Percentiles rank a stretch among this genome's conserved stretches.
phyloP scores from a whole-genome alignment of 495 filamentous ascomycete species.

The Neurospora sp. region DNA sequence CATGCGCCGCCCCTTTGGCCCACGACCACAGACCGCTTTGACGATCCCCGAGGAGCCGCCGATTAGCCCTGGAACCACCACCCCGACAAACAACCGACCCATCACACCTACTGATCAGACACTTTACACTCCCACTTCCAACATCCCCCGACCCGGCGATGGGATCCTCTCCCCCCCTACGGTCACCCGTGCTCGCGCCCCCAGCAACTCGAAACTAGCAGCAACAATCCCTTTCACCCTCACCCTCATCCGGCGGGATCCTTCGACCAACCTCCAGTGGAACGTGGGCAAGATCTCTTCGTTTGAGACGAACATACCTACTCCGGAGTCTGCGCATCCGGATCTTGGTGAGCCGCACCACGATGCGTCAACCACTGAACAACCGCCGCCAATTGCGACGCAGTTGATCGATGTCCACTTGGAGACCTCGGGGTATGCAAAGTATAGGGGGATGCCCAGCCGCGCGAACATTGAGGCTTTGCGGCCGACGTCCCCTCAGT shows the following conservation, averaged over 20 bases:
- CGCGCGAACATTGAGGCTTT: constrained; percentile 21
- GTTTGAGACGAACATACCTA: constrained; percentile 32
- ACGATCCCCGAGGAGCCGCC: neutral
- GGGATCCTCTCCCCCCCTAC: constrained; percentile 5
- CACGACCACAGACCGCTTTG: neutral
- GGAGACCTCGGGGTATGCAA: constrained; percentile 39
- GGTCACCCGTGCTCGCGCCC: constrained; percentile 6
- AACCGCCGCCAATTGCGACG: constrained; percentile 8
- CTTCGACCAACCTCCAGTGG: constrained; percentile 70
- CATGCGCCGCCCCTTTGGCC: constrained; percentile 2
- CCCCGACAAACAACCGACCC: neutral
- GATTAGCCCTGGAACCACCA: neutral
- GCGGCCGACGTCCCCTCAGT: constrained; percentile 21
- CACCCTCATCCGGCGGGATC: constrained; percentile 82
- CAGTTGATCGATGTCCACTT: constrained; percentile 36
- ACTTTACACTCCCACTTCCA: neutral
- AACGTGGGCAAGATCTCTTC: constrained; percentile 68
- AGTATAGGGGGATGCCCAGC: constrained; percentile 36
- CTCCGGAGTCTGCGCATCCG: constrained; percentile 15
- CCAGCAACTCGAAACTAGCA: constrained; percentile 2
- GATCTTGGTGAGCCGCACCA: constrained; percentile 11
- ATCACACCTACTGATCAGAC: constrained; percentile 3
- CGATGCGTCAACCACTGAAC: constrained; percentile 43
- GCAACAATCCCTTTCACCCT: constrained; percentile 44
- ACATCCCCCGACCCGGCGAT: neutral